phyloP scores from a whole-genome alignment of 305 asterid species.

The Solanum hybrid region DNA sequence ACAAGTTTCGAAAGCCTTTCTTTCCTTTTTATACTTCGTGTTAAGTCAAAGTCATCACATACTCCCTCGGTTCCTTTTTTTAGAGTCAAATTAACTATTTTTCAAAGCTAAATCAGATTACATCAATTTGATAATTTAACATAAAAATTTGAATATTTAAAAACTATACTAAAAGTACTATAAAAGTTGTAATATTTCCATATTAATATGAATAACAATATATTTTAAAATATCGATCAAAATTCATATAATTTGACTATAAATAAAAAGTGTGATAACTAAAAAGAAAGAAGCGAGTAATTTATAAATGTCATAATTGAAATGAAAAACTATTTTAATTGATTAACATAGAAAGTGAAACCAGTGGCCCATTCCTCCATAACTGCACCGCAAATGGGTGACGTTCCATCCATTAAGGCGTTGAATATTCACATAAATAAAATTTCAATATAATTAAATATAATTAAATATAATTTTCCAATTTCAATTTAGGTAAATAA shows the following conservation, averaged over 20 bases:
- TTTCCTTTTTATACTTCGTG: not conserved
- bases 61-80: not conserved
- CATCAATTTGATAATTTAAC: no score
- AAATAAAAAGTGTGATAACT: not conserved
- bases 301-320: not conserved
- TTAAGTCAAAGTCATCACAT: not conserved
- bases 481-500: not conserved
- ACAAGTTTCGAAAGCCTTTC: not conserved
- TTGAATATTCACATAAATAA: not conserved
- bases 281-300: not conserved
- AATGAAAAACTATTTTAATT: not conserved
- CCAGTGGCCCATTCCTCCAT: not conserved
- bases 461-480: not conserved
- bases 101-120: no score
- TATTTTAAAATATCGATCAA: no score
- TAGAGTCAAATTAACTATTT: no score
- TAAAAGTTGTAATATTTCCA: no score
- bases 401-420: not conserved
- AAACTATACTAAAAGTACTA: not conserved
- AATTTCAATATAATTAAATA: not conserved
- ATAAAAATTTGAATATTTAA: no score
- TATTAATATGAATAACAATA: no score
- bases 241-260: no score
- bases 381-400: not conserved
- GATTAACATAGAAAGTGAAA: not conserved